Conservation (phyloP, 495 filamentous ascomycete genomes). For the Talaromyces nanjingensis region DNA sequence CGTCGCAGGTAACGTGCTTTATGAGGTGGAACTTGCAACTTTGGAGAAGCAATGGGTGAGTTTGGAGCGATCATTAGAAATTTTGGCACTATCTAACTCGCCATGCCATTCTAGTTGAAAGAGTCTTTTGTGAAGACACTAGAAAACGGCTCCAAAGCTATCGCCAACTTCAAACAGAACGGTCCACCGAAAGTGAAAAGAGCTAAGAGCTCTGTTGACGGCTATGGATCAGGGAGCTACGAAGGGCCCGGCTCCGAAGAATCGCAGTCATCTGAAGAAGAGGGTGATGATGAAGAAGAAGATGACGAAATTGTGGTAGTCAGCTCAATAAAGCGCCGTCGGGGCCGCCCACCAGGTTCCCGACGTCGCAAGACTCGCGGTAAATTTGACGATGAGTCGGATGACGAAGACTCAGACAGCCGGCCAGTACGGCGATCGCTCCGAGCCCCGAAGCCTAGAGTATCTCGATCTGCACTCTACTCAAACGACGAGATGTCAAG, state of each 20-base stretch:
- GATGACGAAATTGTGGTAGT: slow-evolving; percentile 3
- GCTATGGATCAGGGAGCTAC: not conserved
- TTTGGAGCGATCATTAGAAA: not conserved
- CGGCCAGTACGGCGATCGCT: slow-evolving; percentile 7
- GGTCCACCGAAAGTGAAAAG: slow-evolving; percentile 3
- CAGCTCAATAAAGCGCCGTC: not conserved
- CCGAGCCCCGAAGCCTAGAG: not conserved
- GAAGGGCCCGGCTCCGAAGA: not conserved
- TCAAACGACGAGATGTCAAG: slow-evolving; percentile 13
- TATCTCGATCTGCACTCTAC: not conserved
- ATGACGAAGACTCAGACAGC: not conserved
- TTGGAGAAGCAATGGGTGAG: slow-evolving; percentile 39
- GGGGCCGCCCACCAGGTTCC: not conserved
- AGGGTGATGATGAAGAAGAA: slow-evolving; percentile 4
- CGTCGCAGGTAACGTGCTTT: slow-evolving; percentile 21
- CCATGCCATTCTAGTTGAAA: slow-evolving; percentile 20
- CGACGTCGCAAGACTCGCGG: slow-evolving; percentile 8
- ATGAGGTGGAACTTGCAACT: slow-evolving; percentile 40
- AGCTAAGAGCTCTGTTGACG: not conserved
- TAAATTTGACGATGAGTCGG: not conserved
- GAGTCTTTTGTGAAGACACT: slow-evolving; percentile 21
- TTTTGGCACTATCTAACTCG: not conserved
- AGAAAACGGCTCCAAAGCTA: slow-evolving; percentile 24
- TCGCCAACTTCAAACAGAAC: slow-evolving; percentile 20
- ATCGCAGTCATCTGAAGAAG: slow-evolving; percentile 11